These are phyloP conservation scores for Aureobasidium subglaciale DNA, from an alignment of 2,329 filamentous ascomycete species.

Conservation along the genomic window DNA sequence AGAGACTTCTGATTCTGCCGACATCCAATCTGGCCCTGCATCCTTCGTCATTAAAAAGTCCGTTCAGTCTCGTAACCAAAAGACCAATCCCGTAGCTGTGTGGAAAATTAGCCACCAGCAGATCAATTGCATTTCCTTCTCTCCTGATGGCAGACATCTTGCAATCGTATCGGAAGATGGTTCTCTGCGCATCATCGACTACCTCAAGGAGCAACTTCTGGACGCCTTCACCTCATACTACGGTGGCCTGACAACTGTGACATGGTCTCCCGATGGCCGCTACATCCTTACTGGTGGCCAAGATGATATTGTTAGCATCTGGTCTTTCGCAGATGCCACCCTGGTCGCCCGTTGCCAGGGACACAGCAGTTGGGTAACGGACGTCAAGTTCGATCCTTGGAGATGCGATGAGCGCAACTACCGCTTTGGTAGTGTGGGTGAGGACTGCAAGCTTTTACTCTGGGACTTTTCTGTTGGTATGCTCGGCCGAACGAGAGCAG, in stretches of 20 bases:
- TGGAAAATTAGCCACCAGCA: slow-evolving; percentile 91
- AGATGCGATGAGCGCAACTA: slow-evolving; percentile 93
- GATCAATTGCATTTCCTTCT: slow-evolving; percentile 87
- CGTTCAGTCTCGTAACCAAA: slow-evolving; percentile 88
- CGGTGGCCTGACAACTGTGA: slow-evolving; percentile 84
- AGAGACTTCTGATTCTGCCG: slow-evolving; percentile 20
- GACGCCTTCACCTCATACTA: slow-evolving; percentile 89
- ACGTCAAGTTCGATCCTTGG: slow-evolving; percentile 94
- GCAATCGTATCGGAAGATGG: slow-evolving; percentile 91
- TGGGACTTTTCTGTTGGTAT: slow-evolving; percentile 99
- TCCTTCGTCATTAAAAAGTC: slow-evolving; percentile 76
- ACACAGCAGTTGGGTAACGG: slow-evolving; percentile 91
- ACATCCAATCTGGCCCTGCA: slow-evolving; percentile 31
- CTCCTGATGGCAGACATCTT: slow-evolving; percentile 77
- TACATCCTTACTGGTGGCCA: slow-evolving; percentile 94
- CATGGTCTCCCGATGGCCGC: slow-evolving; percentile 95
- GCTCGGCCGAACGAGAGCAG: slow-evolving; percentile 82
- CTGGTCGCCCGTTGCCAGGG: slow-evolving; percentile 90
- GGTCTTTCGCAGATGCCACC: slow-evolving; percentile 75
- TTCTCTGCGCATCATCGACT: slow-evolving; percentile 82
- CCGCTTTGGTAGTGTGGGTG: slow-evolving; percentile 89
- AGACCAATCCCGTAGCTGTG: slow-evolving; percentile 80
- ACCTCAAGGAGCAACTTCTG: slow-evolving; percentile 78
- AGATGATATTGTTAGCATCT: slow-evolving; percentile 93
- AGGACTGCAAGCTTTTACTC: slow-evolving; percentile 80